Base-by-base conservation (phyloP, 345 rosid genomes). In the Hevea brasiliensis region DNA sequence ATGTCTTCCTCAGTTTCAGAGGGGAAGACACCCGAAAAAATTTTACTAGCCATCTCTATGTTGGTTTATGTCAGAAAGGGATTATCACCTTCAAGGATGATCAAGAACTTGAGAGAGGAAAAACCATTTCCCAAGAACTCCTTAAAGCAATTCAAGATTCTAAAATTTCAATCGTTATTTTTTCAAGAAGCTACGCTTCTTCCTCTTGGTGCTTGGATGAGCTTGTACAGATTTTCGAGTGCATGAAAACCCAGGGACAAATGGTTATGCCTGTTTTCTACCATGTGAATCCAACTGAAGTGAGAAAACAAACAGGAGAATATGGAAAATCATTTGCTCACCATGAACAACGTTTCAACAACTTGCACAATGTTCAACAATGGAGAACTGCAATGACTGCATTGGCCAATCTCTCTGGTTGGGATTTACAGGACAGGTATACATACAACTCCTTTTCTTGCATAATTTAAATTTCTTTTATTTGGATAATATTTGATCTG, bases 381-480 rank as follows among this genome's bases (percentile, higher is more conserved):
- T 76, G 80, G 80, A 76, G 74, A 35, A 32, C 8, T 21, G 71
- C 74, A n/a, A 10, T 61, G 40, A 56, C 71, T 1, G 15, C 35
- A 7, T 62, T 57, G 8, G 67, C 67, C 60, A 57, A 58, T 65
- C 27, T 76, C 18, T 64, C 75, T 18, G 80, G 80, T 14, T 71
- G 67, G 67, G 35, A 64, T 71, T 32, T 20, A 20, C 18, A 35
- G 2, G 67, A 71, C 12, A 71, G 42, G 74, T 71, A 32, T 32
- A 32, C 4, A 32, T 32, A 32, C 2, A 32, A 32, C 37, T 32
- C 37, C n/a, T 32, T 32, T 32, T 32, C 2, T 32, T 32, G 37
- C 37, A 1, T 32, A 32, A 32, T n/a, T 32, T 32, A 32, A 1
- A 32, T 32, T 1, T 32, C 4, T 32, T 32, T 4, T 32, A 32